phyloP scores from a whole-genome alignment of 129 eudicot genomes.

The Flaveria brownii region DNA sequence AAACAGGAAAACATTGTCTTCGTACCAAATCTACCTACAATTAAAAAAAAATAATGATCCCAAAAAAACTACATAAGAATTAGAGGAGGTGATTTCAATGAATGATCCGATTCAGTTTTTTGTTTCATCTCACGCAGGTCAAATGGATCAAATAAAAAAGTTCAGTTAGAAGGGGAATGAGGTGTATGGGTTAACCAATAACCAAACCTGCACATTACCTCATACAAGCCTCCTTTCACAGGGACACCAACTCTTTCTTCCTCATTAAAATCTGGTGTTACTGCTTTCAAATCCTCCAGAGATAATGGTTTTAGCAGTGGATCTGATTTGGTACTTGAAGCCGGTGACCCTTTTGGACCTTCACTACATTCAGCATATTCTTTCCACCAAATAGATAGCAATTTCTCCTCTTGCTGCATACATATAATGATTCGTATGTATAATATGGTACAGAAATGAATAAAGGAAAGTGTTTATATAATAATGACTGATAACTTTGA shows the following conservation, averaged over 20 bases:
- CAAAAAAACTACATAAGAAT: slow-evolving; percentile 12
- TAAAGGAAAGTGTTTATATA: neutral
- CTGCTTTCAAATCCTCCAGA: slow-evolving; percentile 35
- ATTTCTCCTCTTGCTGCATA: slow-evolving; percentile 80
- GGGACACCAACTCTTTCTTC: slow-evolving; percentile 98
- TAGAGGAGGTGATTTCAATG: slow-evolving; percentile 14
- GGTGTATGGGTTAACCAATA: neutral
- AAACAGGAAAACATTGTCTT: slow-evolving; percentile 93
- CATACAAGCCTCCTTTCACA: slow-evolving; percentile 96
- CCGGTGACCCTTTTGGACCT: slow-evolving; percentile 73
- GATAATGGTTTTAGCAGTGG: slow-evolving; percentile 36
- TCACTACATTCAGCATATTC: slow-evolving; percentile 96
- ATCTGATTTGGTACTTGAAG: slow-evolving; percentile 40
- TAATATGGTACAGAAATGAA: neutral
- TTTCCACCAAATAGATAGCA: slow-evolving; percentile 89
- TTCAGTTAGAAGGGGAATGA: neutral
- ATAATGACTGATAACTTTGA: slow-evolving; percentile 5
- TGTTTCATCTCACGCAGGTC: neutral
- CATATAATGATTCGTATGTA: slow-evolving; percentile 7
- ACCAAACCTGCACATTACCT: slow-evolving; percentile 47
- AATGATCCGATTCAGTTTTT: neutral
- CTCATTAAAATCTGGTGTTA: slow-evolving; percentile 43
- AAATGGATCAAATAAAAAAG: neutral
- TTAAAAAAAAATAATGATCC: slow-evolving; percentile 1
- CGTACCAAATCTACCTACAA: slow-evolving; percentile 86